These are phyloP conservation scores for Penicillium canescens DNA, from an alignment of 495 filamentous ascomycete species.

Conservation along the genomic window DNA sequence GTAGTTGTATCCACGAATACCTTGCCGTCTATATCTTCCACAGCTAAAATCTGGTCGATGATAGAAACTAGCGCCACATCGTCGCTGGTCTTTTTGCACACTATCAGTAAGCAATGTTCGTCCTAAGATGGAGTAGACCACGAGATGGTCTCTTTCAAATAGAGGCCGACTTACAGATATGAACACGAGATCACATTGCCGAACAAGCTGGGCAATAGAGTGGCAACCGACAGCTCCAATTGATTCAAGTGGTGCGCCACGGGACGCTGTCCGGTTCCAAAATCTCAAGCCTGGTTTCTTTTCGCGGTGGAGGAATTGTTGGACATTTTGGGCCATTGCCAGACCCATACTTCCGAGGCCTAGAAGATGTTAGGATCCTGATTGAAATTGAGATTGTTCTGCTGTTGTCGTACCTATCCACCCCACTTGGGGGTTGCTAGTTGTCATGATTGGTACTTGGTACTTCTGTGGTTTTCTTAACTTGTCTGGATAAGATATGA, in stretches of 20 bases:
- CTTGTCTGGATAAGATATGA: too few relatives aligned
- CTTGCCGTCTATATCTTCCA: constrained; percentile 1
- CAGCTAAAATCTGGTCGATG: constrained; percentile 5
- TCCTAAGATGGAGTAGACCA: too few relatives aligned
- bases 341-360: constrained; percentile 14
- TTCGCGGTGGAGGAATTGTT: neutral
- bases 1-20: constrained; percentile 13
- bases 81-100: constrained; percentile 1
- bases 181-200: constrained; percentile 10
- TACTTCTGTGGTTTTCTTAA: too few relatives aligned
- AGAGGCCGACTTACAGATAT: constrained; percentile 7
- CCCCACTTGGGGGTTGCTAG: neutral
- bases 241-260: neutral
- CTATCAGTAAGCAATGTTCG: neutral
- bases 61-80: constrained; percentile 6
- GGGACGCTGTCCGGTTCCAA: constrained; percentile 11
- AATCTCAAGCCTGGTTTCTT: neutral
- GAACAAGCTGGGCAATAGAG: constrained; percentile 1
- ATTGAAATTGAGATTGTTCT: neutral
- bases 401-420: constrained; percentile 3
- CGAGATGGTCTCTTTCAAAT: too few relatives aligned
- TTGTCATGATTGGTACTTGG: neutral
- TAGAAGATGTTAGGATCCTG: neutral
- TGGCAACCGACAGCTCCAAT: constrained; percentile 8
- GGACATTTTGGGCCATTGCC: constrained; percentile 13